Conservation (phyloP, 768 basidiomycete species). For the Lactifluus rugatus region DNA sequence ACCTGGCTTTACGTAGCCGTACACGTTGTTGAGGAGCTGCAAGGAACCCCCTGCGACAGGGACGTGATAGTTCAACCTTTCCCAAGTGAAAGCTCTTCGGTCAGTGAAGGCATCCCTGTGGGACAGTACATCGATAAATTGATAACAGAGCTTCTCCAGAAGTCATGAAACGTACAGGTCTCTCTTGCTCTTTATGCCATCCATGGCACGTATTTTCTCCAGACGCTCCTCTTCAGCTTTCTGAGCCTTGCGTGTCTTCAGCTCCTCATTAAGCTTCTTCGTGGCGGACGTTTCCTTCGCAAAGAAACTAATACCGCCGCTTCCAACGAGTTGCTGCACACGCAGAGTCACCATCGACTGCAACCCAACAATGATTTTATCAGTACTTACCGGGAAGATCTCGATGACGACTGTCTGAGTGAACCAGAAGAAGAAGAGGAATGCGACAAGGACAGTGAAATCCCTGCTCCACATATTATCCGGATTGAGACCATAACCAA, state of each 20-base stretch:
- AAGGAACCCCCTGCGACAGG: conserved; percentile 53
- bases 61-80: conserved; percentile 65
- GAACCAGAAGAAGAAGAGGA: conserved; percentile 60
- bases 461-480: conserved; percentile 58
- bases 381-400: conserved; percentile 42
- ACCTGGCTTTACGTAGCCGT: conserved; percentile 77
- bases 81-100: conserved; percentile 72
- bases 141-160: background rate
- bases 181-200: conserved; percentile 28
- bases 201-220: conserved; percentile 20
- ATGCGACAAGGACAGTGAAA: conserved; percentile 62
- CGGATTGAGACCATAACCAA: conserved; percentile 42
- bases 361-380: conserved; percentile 19
- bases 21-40: conserved; percentile 64
- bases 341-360: conserved; percentile 13
- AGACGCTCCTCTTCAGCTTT: conserved; percentile 25
- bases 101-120: conserved; percentile 17
- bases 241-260: conserved; percentile 39
- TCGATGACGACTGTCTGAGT: conserved; percentile 61
- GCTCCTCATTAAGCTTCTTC: conserved; percentile 43
- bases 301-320: conserved; percentile 50
- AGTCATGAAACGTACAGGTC: conserved; percentile 43
- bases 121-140: background rate
- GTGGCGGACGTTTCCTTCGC: conserved; percentile 49
- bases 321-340: conserved; percentile 42